phyloP scores from a whole-genome alignment of 805 yeast genomes.

The Barnettozyma salicaria region DNA sequence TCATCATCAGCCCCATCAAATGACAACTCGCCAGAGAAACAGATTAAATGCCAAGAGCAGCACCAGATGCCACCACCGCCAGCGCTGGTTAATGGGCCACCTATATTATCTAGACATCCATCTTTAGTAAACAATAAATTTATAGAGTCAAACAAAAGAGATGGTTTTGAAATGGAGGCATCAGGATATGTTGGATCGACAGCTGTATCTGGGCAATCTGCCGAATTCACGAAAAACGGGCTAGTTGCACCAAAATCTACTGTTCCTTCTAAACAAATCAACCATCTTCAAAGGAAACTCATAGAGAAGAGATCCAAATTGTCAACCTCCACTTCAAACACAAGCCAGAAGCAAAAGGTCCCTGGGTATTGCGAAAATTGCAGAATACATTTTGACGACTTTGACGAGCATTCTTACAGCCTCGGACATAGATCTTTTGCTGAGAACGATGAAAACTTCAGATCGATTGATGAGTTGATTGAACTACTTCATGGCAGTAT shows the following conservation, averaged over 20 bases:
- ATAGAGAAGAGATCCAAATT: constrained; percentile 17
- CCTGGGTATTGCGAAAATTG: constrained; percentile 95
- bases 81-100: constrained; percentile 1
- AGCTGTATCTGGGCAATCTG: constrained; percentile 24
- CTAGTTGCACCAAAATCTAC: constrained; percentile 54
- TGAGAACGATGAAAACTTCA: constrained; percentile 59
- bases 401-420: constrained; percentile 67
- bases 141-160: constrained; percentile 22
- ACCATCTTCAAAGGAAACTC: constrained; percentile 41
- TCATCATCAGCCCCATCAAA: constrained; percentile 6
- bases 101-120: constrained; percentile 17
- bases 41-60: not conserved
- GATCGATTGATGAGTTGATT: constrained; percentile 70
- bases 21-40: constrained; percentile 3
- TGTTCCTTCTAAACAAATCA: constrained; percentile 47
- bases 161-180: constrained; percentile 52
- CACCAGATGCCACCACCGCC: constrained; percentile 21
- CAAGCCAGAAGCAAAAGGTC: constrained; percentile 25
- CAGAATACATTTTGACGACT: constrained; percentile 71
- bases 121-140: constrained; percentile 18
- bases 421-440: constrained; percentile 79
- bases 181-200: constrained; percentile 49
- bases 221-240: constrained; percentile 43
- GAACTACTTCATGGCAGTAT: constrained; percentile 27
- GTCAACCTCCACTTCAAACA: constrained; percentile 12